These are phyloP conservation scores for Wickerhamomyces bovis DNA, from an alignment of 805 yeast genomes.

Conservation along the genomic window DNA sequence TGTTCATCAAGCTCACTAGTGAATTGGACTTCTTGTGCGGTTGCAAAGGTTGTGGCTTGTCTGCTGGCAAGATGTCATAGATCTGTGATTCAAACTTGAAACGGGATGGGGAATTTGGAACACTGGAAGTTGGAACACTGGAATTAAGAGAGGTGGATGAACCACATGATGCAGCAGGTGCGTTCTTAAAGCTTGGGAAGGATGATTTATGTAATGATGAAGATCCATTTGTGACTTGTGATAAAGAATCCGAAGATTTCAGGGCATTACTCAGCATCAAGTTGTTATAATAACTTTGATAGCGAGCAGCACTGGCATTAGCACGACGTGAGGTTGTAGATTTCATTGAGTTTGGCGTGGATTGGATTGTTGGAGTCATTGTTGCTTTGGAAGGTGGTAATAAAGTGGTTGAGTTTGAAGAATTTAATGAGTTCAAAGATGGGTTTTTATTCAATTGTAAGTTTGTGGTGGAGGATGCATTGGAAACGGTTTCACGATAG, in stretches of 20 bases:
- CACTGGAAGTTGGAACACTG: slow-evolving; percentile 10
- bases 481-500: slow-evolving; percentile 14
- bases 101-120: slow-evolving; percentile 16
- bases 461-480: slow-evolving; percentile 12
- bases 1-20: slow-evolving; percentile 14
- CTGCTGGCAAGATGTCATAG: slow-evolving; percentile 30
- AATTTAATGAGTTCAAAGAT: slow-evolving; percentile 15
- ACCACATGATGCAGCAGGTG: slow-evolving; percentile 12
- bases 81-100: slow-evolving; percentile 33
- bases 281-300: slow-evolving; percentile 42
- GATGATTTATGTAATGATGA: slow-evolving; percentile 8
- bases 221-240: slow-evolving; percentile 7
- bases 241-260: slow-evolving; percentile 31
- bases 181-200: slow-evolving; percentile 17
- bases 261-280: slow-evolving; percentile 38
- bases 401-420: slow-evolving; percentile 5
- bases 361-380: slow-evolving; percentile 8
- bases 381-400: slow-evolving; percentile 6
- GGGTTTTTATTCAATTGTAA: slow-evolving; percentile 14
- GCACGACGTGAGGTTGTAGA: slow-evolving; percentile 17
- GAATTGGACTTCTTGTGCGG: slow-evolving; percentile 21
- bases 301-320: slow-evolving; percentile 43
- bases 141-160: slow-evolving; percentile 13
- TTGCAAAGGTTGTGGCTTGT: background rate
- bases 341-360: slow-evolving; percentile 26